Base-by-base conservation (phyloP, 371 early-diverging fungal genomes). In the Thermomucor indicae-seudaticae region DNA sequence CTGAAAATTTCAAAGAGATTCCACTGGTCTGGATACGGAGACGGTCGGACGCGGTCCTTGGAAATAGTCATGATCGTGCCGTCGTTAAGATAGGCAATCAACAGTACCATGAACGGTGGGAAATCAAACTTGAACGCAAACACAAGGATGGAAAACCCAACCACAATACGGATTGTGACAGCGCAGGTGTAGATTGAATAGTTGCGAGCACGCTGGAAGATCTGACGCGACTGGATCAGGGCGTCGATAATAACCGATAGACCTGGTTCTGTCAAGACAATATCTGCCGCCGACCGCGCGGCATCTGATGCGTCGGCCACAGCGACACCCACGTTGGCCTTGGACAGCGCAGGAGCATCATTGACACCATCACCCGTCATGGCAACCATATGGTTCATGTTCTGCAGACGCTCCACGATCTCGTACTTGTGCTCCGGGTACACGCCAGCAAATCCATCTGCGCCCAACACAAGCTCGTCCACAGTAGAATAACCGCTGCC, bases 301-400 rank as follows among this genome's bases (percentile, higher is more conserved):
- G 86, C 86, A 61, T 86, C 86, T 35, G 84, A 79, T 44, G 83
- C 84, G 49, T 82, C 86, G 52, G 79, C 91, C 70, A 95, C 91
- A 49, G 89, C 89, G 53, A 88, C 79, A 72, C 89, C 89, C 47
- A 86, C 85, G 55, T 88, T 84, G 63, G 89, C 85, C 78, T 85
- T 85, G 63, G 83, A 81, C 47, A 98, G 85, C 43, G 97, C 95
- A 17, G 92, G 94, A 10, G 94, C 91, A 72, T 96, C 98, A 72
- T 95, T 96, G 52, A 93, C 93, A 75, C 96, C 95, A 69, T 96
- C 95, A 60, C 98, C 98, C 28, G 92, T 91, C 92, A 93, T 93
- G 47, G 86, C 89, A 48, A 88, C 91, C 69, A 88, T 79, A 55
- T 90, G 84, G 27, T 85, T 86, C 51, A 79, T 72, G 54, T 79